Base-by-base conservation (phyloP, 495 filamentous ascomycete genomes). In the Pyronema omphalodes region DNA sequence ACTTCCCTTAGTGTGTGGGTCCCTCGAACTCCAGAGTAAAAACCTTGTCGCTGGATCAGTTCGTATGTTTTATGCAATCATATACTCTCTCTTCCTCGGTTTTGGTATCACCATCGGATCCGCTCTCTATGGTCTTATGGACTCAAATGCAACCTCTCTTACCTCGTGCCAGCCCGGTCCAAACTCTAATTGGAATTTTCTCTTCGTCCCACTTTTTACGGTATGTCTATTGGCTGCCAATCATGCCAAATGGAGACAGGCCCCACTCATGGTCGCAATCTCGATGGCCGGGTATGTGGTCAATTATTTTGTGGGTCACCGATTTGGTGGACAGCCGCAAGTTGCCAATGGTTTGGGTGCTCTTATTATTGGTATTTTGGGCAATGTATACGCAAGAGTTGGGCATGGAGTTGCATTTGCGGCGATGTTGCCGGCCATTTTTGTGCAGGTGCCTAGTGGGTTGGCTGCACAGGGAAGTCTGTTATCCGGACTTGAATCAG, bases 41-140 rank as follows among this genome's bases (percentile, higher is more conserved):
- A 82, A 80, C 55, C 81, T 96, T 47, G 82, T 95, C 5, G 86
- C 89, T 14, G 89, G 89, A 1, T 88, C 85, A 6, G 84, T 94
- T 9, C 84, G 89, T 45, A 88, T 95, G 82, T 86, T 96, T 6
- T 94, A 95, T 58, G 86, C 89, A 7, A 83, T 95, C 52, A 89
- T 95, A 34, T 95, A 95, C 67, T 89, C 88, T 0, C 73, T 95
- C 1, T 93, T 95, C 67, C 80, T 96, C 7, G 89, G 89, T n/a
- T 95, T 89, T 60, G 91, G 89, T 6, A 94, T 96, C 60, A 95
- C 91, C 5, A 85, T 96, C 37, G 89, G 89, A 23, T 89, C 89
- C 0, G 83, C 84, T 1, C 73, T 96, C 7, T 94, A 93, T 60
- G 91, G 89, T 15, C 71, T 88, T 17, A 72, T 94, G 52, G 85